Evolutionary conservation across 2,329 filamentous ascomycete genomes (phyloP).

Genomic region (Neurospora crassa): DNA sequence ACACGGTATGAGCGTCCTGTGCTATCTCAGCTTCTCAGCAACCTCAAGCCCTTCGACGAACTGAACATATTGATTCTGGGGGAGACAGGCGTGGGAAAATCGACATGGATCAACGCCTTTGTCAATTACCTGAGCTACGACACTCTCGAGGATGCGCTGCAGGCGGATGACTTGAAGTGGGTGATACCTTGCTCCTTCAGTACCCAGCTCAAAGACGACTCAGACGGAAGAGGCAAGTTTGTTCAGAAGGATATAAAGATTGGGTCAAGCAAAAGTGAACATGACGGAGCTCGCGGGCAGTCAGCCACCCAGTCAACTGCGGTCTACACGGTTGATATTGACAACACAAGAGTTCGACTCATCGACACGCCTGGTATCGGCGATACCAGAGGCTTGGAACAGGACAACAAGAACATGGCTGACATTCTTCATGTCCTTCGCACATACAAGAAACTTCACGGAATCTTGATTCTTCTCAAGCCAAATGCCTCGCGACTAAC

Average conservation of each 20-base stretch:
- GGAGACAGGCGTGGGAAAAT: slow-evolving; percentile 39
- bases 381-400: slow-evolving; percentile 27
- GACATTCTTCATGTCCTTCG: slow-evolving; percentile 27
- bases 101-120: slow-evolving; percentile 39
- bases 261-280: slow-evolving; percentile 23
- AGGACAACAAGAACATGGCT: slow-evolving; percentile 29
- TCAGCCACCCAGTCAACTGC: slow-evolving; percentile 29
- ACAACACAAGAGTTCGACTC: slow-evolving; percentile 22
- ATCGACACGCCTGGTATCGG: slow-evolving; percentile 35
- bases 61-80: slow-evolving; percentile 36
- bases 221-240: slow-evolving; percentile 16
- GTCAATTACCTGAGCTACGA: slow-evolving; percentile 33
- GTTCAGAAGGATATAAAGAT: slow-evolving; percentile 22
- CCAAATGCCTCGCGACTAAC: slow-evolving; percentile 28
- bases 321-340: slow-evolving; percentile 24
- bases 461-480: slow-evolving; percentile 33
- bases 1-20: not conserved
- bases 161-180: slow-evolving; percentile 20
- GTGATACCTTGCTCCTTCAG: slow-evolving; percentile 31
- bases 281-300: slow-evolving; percentile 22
- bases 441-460: slow-evolving; percentile 27
- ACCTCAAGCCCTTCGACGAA: slow-evolving; percentile 16
- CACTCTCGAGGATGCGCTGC: slow-evolving; percentile 29
- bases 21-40: slow-evolving; percentile 4
- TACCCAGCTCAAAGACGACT: slow-evolving; percentile 22